These are phyloP conservation scores for Saksenaea oblongispora DNA, from an alignment of 371 early-diverging fungal species.

Conservation along the genomic window DNA sequence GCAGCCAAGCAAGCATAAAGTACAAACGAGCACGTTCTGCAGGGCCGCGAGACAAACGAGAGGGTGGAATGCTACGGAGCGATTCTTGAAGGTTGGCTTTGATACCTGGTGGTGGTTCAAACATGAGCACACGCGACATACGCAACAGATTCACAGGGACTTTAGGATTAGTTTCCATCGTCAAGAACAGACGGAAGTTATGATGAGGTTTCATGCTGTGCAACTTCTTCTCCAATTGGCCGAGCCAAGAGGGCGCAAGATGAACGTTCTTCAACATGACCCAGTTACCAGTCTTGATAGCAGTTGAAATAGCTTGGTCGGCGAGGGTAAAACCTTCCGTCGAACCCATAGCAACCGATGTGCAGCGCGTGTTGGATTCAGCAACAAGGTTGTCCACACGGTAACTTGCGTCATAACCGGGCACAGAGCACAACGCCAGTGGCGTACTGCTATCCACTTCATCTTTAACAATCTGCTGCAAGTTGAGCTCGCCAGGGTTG, in stretches of 20 bases:
- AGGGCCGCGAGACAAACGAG: conserved; percentile 71
- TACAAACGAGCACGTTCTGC: conserved; percentile 87
- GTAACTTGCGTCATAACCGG: conserved; percentile 96
- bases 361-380: conserved; percentile 61
- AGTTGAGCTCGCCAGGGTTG: conserved; percentile 65
- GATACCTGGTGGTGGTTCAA: conserved; percentile 96
- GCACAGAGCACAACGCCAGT: conserved; percentile 89
- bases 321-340: conserved; percentile 92
- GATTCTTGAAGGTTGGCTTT: conserved; percentile 92
- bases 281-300: conserved; percentile 89
- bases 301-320: conserved; percentile 86
- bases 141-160: conserved; percentile 94
- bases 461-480: conserved; percentile 71
- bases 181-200: conserved; percentile 93
- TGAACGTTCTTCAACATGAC: conserved; percentile 98
- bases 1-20: conserved; percentile 96
- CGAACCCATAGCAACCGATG: conserved; percentile 97
- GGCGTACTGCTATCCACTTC: conserved; percentile 82
- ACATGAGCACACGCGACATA: conserved; percentile 89
- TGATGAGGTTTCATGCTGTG: conserved; percentile 83
- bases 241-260: conserved; percentile 91
- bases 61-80: conserved; percentile 67
- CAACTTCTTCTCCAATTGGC: conserved; percentile 93
- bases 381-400: conserved; percentile 91
- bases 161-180: conserved; percentile 96